A percentile compares a stretch with the other conserved stretches of the same genome.
phyloP scores from a whole-genome alignment of 2,329 filamentous ascomycete genomes.

The Apiospora rasikravindrae region DNA sequence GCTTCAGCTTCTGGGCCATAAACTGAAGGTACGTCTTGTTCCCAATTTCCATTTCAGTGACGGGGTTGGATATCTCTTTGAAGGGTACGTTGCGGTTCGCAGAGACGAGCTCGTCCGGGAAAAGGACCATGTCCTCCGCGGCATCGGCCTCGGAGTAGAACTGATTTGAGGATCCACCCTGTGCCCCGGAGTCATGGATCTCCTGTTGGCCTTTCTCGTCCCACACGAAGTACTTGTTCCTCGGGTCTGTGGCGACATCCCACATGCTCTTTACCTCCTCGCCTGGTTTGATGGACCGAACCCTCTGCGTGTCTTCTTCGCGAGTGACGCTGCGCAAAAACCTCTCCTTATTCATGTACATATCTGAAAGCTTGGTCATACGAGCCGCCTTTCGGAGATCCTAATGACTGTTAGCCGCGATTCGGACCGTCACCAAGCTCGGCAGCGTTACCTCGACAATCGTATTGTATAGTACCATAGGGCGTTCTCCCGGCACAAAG shows the following conservation, averaged over 20 bases:
- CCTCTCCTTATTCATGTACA: slow-evolving; percentile 33
- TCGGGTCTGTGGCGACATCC: slow-evolving; percentile 21
- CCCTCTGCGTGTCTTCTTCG: slow-evolving; percentile 7
- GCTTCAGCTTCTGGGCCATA: slow-evolving; percentile 21
- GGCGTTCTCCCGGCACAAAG: slow-evolving; percentile 30
- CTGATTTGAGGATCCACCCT: slow-evolving; percentile 21
- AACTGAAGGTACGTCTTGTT: slow-evolving; percentile 27
- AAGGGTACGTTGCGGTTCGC: slow-evolving; percentile 36
- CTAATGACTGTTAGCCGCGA: slow-evolving; percentile 27
- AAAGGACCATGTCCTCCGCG: slow-evolving; percentile 52
- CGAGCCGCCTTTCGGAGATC: slow-evolving; percentile 36
- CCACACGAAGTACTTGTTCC: slow-evolving; percentile 23
- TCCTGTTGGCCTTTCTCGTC: slow-evolving; percentile 12
- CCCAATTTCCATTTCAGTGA: slow-evolving; percentile 31
- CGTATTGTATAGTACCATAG: slow-evolving; percentile 29
- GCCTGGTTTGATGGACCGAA: slow-evolving; percentile 13
- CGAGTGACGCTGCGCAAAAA: slow-evolving; percentile 24
- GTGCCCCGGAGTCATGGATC: background rate
- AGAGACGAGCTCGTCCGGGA: slow-evolving; percentile 59
- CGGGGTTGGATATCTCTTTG: slow-evolving; percentile 35
- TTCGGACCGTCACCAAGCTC: background rate
- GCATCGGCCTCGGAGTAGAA: slow-evolving; percentile 37
- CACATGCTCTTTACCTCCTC: slow-evolving; percentile 3
- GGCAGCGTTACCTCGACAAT: slow-evolving; percentile 27
- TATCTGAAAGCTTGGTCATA: slow-evolving; percentile 31